Percentiles rank a stretch among this genome's conserved stretches.
Evolutionary conservation across 2,329 filamentous ascomycete species (phyloP).

Genomic region (Pseudocercospora ulei): DNA sequence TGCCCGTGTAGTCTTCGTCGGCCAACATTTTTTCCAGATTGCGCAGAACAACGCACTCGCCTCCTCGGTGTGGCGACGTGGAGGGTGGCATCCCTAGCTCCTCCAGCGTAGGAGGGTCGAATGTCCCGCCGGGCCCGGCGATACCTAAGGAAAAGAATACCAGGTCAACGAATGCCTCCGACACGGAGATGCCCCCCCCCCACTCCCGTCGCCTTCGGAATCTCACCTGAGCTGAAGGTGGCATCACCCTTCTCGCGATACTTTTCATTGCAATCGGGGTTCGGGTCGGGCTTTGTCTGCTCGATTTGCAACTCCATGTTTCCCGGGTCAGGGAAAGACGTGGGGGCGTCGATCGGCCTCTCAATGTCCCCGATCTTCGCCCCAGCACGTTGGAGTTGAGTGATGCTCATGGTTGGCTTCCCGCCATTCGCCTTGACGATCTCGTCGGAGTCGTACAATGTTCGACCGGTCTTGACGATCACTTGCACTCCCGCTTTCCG

Average conservation of each 20-base stretch:
- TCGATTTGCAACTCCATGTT: slow-evolving; percentile 50
- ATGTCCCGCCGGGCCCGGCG: slow-evolving; percentile 58
- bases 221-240: slow-evolving; percentile 47
- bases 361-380: slow-evolving; percentile 54
- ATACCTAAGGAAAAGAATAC: too few relatives aligned
- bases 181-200: too few relatives aligned
- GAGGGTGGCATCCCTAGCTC: slow-evolving; percentile 59
- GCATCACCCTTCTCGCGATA: slow-evolving; percentile 48
- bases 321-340: slow-evolving; percentile 54
- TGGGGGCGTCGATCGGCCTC: slow-evolving; percentile 52
- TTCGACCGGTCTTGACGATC: slow-evolving; percentile 55
- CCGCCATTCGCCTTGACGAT: slow-evolving; percentile 56
- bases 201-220: too few relatives aligned
- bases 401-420: slow-evolving; percentile 65
- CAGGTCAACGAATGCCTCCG: too few relatives aligned
- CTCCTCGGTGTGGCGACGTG: slow-evolving; percentile 58
- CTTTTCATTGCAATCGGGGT: slow-evolving; percentile 52
- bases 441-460: slow-evolving; percentile 63
- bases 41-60: slow-evolving; percentile 56
- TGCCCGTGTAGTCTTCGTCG: slow-evolving; percentile 58
- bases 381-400: slow-evolving; percentile 54
- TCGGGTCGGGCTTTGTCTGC: slow-evolving; percentile 44
- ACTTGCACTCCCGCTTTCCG: slow-evolving; percentile 58
- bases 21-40: slow-evolving; percentile 51
- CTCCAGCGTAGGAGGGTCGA: slow-evolving; percentile 59